These are phyloP conservation scores for Geotrichum reessii DNA, from an alignment of 1,139 yeast species.

Conservation along the genomic window DNA sequence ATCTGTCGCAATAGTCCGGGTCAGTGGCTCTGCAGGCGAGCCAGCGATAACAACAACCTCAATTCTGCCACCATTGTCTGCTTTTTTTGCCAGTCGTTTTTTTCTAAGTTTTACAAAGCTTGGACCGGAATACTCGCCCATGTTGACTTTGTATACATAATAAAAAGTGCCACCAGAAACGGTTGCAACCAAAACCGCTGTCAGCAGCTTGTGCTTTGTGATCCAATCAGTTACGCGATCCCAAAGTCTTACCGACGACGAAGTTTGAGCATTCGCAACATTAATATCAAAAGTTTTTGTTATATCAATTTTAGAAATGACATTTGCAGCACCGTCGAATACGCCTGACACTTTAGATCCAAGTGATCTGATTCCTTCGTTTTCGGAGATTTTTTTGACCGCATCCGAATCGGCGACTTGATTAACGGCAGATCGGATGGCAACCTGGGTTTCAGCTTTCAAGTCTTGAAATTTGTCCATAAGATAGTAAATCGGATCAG, in stretches of 20 bases:
- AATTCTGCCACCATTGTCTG: conserved; percentile 64
- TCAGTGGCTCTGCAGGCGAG: conserved; percentile 70
- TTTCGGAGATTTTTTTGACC: conserved; percentile 18
- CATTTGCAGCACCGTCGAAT: conserved; percentile 8
- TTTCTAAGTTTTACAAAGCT: conserved; percentile 16
- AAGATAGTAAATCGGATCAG: conserved; percentile 21
- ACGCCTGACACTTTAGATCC: conserved; percentile 11
- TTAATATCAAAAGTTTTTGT: neutral
- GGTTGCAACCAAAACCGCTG: conserved; percentile 26
- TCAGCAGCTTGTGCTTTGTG: conserved; percentile 25
- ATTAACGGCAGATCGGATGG: conserved; percentile 24
- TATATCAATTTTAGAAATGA: conserved; percentile 4
- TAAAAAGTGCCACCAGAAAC: conserved; percentile 25
- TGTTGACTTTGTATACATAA: conserved; percentile 21
- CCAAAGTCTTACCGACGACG: conserved; percentile 19
- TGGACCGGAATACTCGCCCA: conserved; percentile 18
- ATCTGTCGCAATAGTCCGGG: conserved; percentile 64
- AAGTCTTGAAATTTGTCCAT: conserved; percentile 23
- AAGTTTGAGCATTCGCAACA: conserved; percentile 31
- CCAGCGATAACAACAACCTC: conserved; percentile 73
- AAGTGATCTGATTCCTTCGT: conserved; percentile 11
- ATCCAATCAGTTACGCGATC: conserved; percentile 30
- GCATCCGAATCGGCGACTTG: conserved; percentile 24
- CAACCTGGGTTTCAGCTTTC: conserved; percentile 25
- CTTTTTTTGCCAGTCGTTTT: conserved; percentile 53